phyloP scores from a whole-genome alignment of 495 filamentous ascomycete genomes.

The Hapsidospora chrysogenum region DNA sequence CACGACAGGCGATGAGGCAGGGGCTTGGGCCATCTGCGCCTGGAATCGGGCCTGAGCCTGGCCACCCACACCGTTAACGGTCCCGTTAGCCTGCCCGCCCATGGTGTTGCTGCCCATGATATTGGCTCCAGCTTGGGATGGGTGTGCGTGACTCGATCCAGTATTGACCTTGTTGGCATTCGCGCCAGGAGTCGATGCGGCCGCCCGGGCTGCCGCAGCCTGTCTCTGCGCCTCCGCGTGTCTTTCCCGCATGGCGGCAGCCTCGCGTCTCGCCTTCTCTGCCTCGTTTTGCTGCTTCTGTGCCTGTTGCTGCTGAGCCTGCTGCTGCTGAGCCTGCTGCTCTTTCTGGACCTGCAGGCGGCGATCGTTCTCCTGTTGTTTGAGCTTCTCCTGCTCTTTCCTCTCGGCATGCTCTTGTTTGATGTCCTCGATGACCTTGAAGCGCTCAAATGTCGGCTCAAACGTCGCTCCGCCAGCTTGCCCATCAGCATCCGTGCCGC shows the following conservation, averaged over 20 bases:
- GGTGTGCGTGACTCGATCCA: no score
- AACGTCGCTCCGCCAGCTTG: slow-evolving; percentile 51
- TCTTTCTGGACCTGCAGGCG: slow-evolving; percentile 34
- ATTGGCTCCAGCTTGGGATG: no score
- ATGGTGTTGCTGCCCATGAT: no score
- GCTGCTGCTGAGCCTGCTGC: slow-evolving; percentile 15
- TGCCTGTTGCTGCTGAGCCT: slow-evolving; percentile 13
- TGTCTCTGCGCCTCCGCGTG: slow-evolving; percentile 16
- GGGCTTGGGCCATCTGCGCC: slow-evolving; percentile 45
- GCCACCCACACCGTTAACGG: no score
- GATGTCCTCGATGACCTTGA: slow-evolving; percentile 80
- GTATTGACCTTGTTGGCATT: slow-evolving; percentile 17
- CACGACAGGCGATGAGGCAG: slow-evolving; percentile 62
- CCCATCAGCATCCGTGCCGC: slow-evolving; percentile 56
- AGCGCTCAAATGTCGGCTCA: slow-evolving; percentile 75
- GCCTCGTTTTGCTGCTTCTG: slow-evolving; percentile 13
- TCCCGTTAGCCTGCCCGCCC: no score
- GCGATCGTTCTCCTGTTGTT: slow-evolving; percentile 51
- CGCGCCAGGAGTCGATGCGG: slow-evolving; percentile 13
- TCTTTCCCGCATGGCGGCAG: slow-evolving; percentile 15
- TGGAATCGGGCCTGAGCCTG: slow-evolving; percentile 40
- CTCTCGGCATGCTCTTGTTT: slow-evolving; percentile 60
- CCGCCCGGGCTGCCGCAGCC: slow-evolving; percentile 11
- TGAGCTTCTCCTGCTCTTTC: slow-evolving; percentile 40
- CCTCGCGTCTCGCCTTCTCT: slow-evolving; percentile 21